Evolutionary conservation across 2,329 filamentous ascomycete genomes (phyloP), one percentile per base, ranked within the genome.

Genomic region (Stagonosporopsis cucurbitacearum): DNA sequence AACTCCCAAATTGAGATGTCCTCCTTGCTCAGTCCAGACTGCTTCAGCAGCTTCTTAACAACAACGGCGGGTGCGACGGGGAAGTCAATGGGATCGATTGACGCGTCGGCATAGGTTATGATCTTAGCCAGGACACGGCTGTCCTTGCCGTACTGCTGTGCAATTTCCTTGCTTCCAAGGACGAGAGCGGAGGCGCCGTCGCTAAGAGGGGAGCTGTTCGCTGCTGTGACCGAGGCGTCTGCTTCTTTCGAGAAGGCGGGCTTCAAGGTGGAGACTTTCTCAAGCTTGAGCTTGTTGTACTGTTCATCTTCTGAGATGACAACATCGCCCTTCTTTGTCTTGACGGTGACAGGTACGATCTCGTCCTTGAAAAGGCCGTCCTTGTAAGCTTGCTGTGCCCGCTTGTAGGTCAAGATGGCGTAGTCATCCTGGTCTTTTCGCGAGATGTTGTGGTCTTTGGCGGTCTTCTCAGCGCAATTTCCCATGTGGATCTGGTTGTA

Each of bases 401-500:
- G 88, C 78, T 92, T 85, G 77, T 97, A 99, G 4, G 90, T 95
- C 74, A 86, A 84, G 58, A 97, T 92, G 13, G 95, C 91, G 72
- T 96, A 98, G 62, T 89, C 84, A 70, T 99, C 95, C 79, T 99
- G 95, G 74, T 90, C 87, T 76, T 97, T 87, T 13, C 95, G 83
- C 8, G 89, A 88, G 60, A 99, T 85, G 1, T 84, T 80, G 76
- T 91, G 85, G 68, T 93, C 94, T 82, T 96, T 96, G 43, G 91
- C 95, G 1, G 94, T 97, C 65, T 89, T 91, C 80, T 99, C 95
- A 15, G 93, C 93, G 73, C 95, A 99, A 67, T 95, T 92, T 39
- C 95, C 95, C 95, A 99, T 99, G 78, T 98, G 95, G 70, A 97
- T 90, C 73, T 96, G 86, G 75, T 96, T 92, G 78, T 97, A 99